Evolutionary conservation across 2,329 filamentous ascomycete species (phyloP), one percentile per base, ranked within the genome.

Genomic region (Penicillium sclerotiorum): DNA sequence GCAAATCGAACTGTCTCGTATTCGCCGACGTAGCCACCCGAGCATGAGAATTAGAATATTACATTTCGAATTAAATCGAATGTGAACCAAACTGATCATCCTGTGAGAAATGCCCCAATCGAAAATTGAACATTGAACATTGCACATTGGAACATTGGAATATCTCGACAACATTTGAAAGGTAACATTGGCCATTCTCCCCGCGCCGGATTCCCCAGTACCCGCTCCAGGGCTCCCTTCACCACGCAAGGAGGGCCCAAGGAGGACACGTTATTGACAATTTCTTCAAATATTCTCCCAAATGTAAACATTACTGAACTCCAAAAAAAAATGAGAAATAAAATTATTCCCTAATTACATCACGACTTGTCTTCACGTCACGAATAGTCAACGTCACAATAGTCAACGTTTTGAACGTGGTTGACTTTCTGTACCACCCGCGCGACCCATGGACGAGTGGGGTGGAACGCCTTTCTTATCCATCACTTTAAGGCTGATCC

Each of bases 391-490:
- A n/a, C n/a, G n/a, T n/a, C n/a, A n/a, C n/a, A n/a, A n/a, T n/a
- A n/a, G n/a, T n/a, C n/a, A 30, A 35, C 41, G 18, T 44, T 44
- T 13, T n/a, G 15, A 50, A 47, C 47, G 47, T 53, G 47, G 47
- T 47, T 50, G 35, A 50, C 43, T 48, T 42, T 41, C 40, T 45
- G 44, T 43, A 45, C 39, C 38, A 52, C 33, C 49, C 44, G 45
- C 28, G 39, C 37, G 18, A 27, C 39, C 39, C 39, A 28, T 45
- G 47, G 36, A 43, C 15, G 13, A 33, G 12, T 33, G 15, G 12
- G 15, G 12, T 36, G 42, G 30, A 43, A n/a, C 30, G 21, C 3
- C 30, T 35, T 9, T 20, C 9, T 41, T 20, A 11, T 30, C 20
- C 13, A 7, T 38, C 22, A 20, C 22, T 20, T 38, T 20, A n/a